Evolutionary conservation across 2,329 filamentous ascomycete species (phyloP).

Genomic region (Colletotrichum destructivum): DNA sequence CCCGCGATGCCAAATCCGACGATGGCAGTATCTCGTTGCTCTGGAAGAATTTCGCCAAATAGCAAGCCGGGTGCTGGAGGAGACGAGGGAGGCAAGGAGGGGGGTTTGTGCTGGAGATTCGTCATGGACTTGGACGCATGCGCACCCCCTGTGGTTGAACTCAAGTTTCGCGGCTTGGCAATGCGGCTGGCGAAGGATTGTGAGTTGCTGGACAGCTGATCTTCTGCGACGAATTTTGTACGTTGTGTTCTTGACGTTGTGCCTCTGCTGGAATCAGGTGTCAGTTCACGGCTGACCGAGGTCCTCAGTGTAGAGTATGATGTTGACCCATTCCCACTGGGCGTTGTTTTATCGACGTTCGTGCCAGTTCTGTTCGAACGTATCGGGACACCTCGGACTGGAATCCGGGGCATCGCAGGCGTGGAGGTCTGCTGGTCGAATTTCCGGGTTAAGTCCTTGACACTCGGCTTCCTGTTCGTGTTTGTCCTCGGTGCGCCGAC

Average conservation of each 20-base stretch:
- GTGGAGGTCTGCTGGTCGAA: conserved; percentile 76
- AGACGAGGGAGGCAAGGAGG: conserved; percentile 47
- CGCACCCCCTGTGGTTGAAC: conserved; percentile 50
- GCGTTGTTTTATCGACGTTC: conserved; percentile 45
- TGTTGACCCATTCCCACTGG: conserved; percentile 47
- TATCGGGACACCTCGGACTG: conserved; percentile 52
- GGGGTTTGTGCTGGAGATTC: conserved; percentile 49
- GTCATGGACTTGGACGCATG: conserved; percentile 55
- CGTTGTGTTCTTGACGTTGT: conserved; percentile 54
- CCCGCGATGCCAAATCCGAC: conserved; percentile 74
- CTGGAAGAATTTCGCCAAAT: conserved; percentile 82
- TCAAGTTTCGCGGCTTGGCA: conserved; percentile 62
- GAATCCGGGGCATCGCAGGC: conserved; percentile 53
- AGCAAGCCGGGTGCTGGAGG: conserved; percentile 68
- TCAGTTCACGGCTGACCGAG: conserved; percentile 51
- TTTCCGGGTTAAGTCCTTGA: conserved; percentile 84
- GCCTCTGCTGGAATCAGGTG: conserved; percentile 45
- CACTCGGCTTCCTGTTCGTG: conserved; percentile 71
- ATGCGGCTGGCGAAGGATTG: conserved; percentile 74
- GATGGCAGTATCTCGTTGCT: conserved; percentile 66
- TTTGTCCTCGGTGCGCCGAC: conserved; percentile 49
- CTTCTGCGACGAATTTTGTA: conserved; percentile 63
- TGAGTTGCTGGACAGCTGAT: conserved; percentile 67
- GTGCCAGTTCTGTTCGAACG: conserved; percentile 56
- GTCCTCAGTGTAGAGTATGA: conserved; percentile 60